Evolutionary conservation across 148 eudicot species (phyloP).

Genomic region (Rheum nobile): DNA sequence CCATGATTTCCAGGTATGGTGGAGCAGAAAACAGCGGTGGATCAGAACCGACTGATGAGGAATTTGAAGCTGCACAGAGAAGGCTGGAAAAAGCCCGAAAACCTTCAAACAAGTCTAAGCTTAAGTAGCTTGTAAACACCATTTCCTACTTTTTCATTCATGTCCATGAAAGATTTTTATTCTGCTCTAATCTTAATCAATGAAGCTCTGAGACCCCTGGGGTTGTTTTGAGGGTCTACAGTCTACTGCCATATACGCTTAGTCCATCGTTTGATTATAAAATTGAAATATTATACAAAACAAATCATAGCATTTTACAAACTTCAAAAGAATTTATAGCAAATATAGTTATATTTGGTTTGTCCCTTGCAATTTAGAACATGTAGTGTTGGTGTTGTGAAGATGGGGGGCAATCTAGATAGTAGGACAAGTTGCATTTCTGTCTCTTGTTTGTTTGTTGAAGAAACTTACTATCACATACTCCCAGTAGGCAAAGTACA

Average conservation of each 20-base stretch:
- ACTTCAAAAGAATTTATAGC: too few relatives aligned
- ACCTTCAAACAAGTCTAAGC: slow-evolving; percentile 30
- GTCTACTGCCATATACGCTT: too few relatives aligned
- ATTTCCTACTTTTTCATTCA: background rate
- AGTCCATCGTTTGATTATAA: background rate
- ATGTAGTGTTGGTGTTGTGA: background rate
- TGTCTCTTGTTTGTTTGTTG: background rate
- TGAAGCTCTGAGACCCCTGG: background rate
- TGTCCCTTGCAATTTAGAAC: too few relatives aligned
- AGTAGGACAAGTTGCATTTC: background rate
- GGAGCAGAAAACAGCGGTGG: slow-evolving; percentile 20
- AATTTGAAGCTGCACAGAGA: slow-evolving; percentile 69
- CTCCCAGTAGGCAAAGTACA: background rate
- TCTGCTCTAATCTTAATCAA: background rate
- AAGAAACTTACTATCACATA: background rate
- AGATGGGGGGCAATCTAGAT: background rate
- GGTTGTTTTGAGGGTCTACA: too few relatives aligned
- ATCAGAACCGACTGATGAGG: slow-evolving; percentile 79
- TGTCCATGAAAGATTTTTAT: background rate
- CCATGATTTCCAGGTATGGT: slow-evolving; percentile 61
- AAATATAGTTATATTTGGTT: too few relatives aligned
- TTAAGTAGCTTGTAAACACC: background rate
- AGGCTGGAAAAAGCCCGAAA: slow-evolving; percentile 38
- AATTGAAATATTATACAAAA: too few relatives aligned
- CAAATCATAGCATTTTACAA: too few relatives aligned